A percentile compares a stretch with the other conserved stretches of the same genome.
phyloP scores from a whole-genome alignment of 129 eudicot genomes.

The Cynara cardunculus region DNA sequence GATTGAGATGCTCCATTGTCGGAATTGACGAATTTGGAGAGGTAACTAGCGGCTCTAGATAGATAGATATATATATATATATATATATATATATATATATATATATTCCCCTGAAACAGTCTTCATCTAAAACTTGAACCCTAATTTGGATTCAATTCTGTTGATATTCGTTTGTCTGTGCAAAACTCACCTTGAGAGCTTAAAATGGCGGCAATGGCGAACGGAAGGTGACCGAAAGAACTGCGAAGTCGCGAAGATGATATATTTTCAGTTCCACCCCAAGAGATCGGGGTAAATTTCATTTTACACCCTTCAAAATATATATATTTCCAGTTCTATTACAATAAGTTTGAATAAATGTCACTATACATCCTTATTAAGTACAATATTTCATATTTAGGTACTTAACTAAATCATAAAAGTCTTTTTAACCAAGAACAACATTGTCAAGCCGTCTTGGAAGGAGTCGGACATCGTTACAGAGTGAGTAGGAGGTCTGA shows the following conservation, averaged over 20 bases:
- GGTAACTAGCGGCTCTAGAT: constrained; percentile 30
- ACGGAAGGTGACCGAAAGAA: background rate
- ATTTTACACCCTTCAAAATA: background rate
- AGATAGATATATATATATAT: no score
- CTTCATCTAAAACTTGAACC: constrained; percentile 15
- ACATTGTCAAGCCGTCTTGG: no score
- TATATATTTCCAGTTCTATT: background rate
- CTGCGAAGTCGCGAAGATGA: background rate
- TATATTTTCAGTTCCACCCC: background rate
- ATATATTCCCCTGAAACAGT: constrained; percentile 21
- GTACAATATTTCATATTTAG: no score
- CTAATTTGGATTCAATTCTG: background rate
- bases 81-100: no score
- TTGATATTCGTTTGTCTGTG: no score
- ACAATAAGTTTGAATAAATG: background rate
- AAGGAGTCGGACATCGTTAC: background rate
- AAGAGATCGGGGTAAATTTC: background rate
- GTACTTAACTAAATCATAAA: no score
- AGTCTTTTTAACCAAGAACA: no score
- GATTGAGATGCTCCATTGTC: constrained; percentile 40
- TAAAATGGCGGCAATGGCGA: background rate
- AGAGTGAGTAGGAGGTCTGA: background rate
- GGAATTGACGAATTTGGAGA: constrained; percentile 23
- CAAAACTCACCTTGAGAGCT: background rate
- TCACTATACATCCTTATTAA: background rate